These are phyloP conservation scores for Peziza echinospora DNA, from an alignment of 495 filamentous ascomycete species.

Conservation along the genomic window DNA sequence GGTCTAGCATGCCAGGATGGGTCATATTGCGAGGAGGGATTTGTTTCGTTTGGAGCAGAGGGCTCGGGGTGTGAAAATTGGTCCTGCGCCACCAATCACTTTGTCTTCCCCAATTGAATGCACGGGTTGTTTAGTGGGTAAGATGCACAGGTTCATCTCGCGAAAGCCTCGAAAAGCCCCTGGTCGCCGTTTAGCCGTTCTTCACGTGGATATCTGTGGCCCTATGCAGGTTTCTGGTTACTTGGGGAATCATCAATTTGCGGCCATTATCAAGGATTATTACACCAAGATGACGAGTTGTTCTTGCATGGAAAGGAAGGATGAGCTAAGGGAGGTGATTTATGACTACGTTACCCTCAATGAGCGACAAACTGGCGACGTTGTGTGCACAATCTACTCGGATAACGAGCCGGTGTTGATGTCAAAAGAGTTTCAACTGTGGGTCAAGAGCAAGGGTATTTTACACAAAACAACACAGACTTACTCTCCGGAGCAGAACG, in stretches of 20 bases:
- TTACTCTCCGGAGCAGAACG: neutral
- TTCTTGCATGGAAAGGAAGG: neutral
- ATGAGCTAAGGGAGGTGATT: neutral
- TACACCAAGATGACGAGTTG: neutral
- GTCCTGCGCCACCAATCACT: neutral
- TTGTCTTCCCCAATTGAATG: neutral
- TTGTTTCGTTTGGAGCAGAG: neutral
- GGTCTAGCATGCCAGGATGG: slow-evolving; percentile 1
- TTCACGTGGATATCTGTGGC: neutral
- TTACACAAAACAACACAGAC: neutral
- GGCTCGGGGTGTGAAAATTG: neutral
- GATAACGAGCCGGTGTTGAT: neutral
- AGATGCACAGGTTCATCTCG: neutral
- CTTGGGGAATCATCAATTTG: neutral
- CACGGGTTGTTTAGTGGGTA: neutral
- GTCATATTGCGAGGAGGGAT: neutral
- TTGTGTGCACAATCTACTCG: neutral
- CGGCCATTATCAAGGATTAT: neutral
- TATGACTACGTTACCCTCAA: neutral
- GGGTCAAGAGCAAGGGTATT: neutral
- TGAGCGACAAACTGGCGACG: neutral
- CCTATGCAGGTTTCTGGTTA: neutral
- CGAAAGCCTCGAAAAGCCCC: neutral
- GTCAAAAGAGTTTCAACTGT: neutral
- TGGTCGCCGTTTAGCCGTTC: neutral